Percentiles rank a stretch among this genome's conserved stretches.
These are phyloP conservation scores for Ziziphus jujuba DNA, from an alignment of 306 rosid genomes.

Conservation along the genomic window DNA sequence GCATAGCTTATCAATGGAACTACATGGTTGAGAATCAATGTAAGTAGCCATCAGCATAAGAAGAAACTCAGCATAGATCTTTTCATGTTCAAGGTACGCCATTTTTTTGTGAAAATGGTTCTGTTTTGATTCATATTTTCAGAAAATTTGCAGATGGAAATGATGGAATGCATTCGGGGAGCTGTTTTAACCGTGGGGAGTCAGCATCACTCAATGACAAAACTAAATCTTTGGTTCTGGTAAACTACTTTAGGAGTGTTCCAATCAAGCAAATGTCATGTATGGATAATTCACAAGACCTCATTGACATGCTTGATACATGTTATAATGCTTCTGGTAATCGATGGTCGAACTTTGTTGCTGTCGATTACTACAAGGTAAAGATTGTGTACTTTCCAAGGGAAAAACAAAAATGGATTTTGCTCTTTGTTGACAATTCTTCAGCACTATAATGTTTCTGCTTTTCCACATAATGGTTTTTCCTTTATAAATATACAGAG, in stretches of 20 bases:
- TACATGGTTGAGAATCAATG: slow-evolving; percentile 50
- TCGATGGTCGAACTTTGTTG: slow-evolving; percentile 47
- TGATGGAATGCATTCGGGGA: slow-evolving; percentile 35
- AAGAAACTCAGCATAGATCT: no score
- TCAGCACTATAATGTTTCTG: neutral
- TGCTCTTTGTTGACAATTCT: neutral
- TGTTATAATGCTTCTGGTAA: slow-evolving; percentile 30
- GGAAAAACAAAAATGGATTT: no score
- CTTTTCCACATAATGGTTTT: neutral
- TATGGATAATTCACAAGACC: slow-evolving; percentile 31
- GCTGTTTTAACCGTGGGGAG: slow-evolving; percentile 29
- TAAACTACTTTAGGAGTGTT: slow-evolving; percentile 34
- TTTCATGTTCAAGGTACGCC: neutral
- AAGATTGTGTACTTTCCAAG: neutral
- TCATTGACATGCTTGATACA: slow-evolving; percentile 31
- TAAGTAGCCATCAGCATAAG: slow-evolving; percentile 19
- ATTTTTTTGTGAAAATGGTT: neutral
- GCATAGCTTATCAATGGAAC: slow-evolving; percentile 49
- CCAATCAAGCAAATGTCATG: slow-evolving; percentile 27
- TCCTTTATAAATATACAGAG: slow-evolving; percentile 22
- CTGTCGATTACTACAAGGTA: slow-evolving; percentile 51
- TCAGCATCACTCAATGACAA: slow-evolving; percentile 32
- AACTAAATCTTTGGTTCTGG: slow-evolving; percentile 38
- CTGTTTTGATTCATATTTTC: neutral
- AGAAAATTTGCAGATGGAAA: slow-evolving; percentile 33